phyloP scores from a whole-genome alignment of 176 grass and related monocot species.

The Pontederia crassipes region DNA sequence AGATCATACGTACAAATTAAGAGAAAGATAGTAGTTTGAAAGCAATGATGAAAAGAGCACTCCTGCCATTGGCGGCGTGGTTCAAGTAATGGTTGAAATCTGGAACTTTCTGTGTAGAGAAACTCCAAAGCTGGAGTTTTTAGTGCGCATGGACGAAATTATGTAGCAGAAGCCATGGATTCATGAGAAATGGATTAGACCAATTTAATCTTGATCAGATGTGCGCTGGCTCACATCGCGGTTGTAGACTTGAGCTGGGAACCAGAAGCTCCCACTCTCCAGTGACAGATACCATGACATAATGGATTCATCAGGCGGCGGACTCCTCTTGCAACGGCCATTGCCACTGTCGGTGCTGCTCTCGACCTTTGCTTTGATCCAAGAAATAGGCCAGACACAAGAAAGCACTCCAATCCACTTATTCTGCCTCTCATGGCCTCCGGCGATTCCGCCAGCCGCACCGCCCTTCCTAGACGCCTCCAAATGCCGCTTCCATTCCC shows the following conservation, averaged over 20 bases:
- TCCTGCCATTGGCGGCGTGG: too few species aligned
- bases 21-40: too few species aligned
- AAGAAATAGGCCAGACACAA: conserved; percentile 76
- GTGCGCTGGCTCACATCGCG: conserved; percentile 44
- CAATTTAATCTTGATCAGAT: not conserved
- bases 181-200: not conserved
- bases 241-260: conserved; percentile 93
- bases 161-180: not conserved
- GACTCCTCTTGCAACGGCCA: conserved; percentile 10
- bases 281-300: conserved; percentile 88
- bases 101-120: too few species aligned
- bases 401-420: conserved; percentile 60
- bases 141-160: not conserved
- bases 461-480: conserved; percentile 23
- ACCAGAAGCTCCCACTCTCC: conserved; percentile 82
- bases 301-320: conserved; percentile 49
- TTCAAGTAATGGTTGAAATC: too few species aligned
- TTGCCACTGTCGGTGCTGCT: not conserved
- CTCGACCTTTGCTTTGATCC: conserved; percentile 41
- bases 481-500: conserved; percentile 53
- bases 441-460: not conserved
- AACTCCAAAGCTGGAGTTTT: too few species aligned
- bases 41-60: too few species aligned
- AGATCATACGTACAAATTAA: too few species aligned
- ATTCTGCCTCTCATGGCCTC: conserved; percentile 38